These are phyloP conservation scores for Eimeria brunetti DNA, from an alignment of 169 alveolate species.

Conservation along the genomic window DNA sequence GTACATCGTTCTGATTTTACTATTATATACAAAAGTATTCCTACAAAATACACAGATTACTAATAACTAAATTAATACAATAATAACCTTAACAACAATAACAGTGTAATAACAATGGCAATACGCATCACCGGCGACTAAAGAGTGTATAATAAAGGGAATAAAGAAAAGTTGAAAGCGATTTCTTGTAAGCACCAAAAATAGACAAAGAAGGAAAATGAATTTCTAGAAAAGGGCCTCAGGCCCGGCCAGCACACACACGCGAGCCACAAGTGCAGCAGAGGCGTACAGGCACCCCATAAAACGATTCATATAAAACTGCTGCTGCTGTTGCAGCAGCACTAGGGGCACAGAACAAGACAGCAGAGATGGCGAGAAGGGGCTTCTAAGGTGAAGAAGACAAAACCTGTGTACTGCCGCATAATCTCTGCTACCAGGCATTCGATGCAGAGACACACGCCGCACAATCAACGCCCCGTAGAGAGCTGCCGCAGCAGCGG, in stretches of 20 bases:
- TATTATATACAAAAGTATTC: too few species aligned
- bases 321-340: constrained; percentile 39
- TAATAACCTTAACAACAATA: too few species aligned
- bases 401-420: constrained; percentile 25
- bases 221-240: constrained; percentile 2
- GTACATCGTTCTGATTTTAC: too few species aligned
- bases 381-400: not conserved
- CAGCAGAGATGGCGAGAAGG: constrained; percentile 1
- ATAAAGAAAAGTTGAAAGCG: too few species aligned
- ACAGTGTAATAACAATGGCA: too few species aligned
- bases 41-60: too few species aligned
- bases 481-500: not conserved
- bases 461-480: not conserved
- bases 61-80: too few species aligned
- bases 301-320: constrained; percentile 24
- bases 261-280: constrained; percentile 29
- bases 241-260: constrained; percentile 13
- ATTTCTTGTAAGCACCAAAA: not conserved
- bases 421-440: not conserved
- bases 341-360: constrained; percentile 33
- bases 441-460: not conserved
- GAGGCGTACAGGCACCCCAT: not conserved
- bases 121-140: too few species aligned
- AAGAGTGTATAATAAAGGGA: too few species aligned
- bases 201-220: not conserved